Percentiles rank a stretch among this genome's conserved stretches.
These are phyloP conservation scores for Hymenochaete sp. DNA, from an alignment of 1,284 basidiomycete species.

Conservation along the genomic window DNA sequence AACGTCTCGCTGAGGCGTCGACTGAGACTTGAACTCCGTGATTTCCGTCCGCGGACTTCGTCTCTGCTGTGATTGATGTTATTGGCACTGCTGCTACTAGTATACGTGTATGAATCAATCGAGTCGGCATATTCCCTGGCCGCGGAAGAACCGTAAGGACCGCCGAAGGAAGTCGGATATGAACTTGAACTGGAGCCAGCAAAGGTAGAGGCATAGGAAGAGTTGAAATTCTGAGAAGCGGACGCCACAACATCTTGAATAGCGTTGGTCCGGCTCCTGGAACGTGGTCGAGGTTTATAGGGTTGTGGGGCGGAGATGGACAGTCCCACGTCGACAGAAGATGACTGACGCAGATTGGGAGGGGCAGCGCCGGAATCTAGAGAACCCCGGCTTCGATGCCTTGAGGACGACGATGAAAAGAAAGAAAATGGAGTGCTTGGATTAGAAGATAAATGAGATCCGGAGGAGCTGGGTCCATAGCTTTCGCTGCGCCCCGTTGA, in stretches of 20 bases:
- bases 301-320: slow-evolving; percentile 3
- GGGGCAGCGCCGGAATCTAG: slow-evolving; percentile 11
- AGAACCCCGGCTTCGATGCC: slow-evolving; percentile 16
- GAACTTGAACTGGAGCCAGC: background rate
- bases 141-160: background rate
- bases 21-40: slow-evolving; percentile 39
- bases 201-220: background rate
- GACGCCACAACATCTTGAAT: slow-evolving; percentile 12
- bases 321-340: slow-evolving; percentile 11
- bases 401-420: slow-evolving; percentile 8
- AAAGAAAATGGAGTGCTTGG: slow-evolving; percentile 10
- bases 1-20: slow-evolving; percentile 40
- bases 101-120: no score
- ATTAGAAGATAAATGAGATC: slow-evolving; percentile 6
- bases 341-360: slow-evolving; percentile 6
- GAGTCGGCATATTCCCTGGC: slow-evolving; percentile 16
- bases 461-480: no score
- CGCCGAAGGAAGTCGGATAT: background rate
- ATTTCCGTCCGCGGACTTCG: slow-evolving; percentile 34
- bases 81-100: no score
- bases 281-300: slow-evolving; percentile 10
- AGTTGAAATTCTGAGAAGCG: slow-evolving; percentile 3
- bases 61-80: slow-evolving; percentile 21
- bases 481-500: slow-evolving; percentile 64
- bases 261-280: slow-evolving; percentile 13